Base-by-base conservation (phyloP, 768 basidiomycete species). In the Mycena galopus region DNA sequence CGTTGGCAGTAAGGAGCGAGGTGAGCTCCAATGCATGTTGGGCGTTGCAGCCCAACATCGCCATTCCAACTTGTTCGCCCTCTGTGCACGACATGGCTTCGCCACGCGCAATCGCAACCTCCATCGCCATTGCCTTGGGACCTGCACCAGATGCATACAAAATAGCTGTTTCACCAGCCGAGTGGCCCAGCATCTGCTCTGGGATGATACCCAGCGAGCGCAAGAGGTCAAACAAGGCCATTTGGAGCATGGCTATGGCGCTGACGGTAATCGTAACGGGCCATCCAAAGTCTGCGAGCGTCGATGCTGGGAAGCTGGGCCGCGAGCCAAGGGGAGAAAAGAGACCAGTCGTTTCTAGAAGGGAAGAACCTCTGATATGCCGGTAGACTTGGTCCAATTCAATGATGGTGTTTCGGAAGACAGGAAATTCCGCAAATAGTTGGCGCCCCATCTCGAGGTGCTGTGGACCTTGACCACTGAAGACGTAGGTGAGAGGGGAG, bases 381-480 rank as follows among this genome's bases (percentile, higher is more conserved):
- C 58, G 30, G 71, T 82, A 79, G 51, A 74, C 58, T 8, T 67
- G 62, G 67, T 83, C 82, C 42, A 80, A 66, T 32, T 78, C 78
- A 5, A 77, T 44, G 7, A 83, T 75, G 27, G 67, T 79, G 10
- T 70, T 55, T 14, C 79, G 75, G 78, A 83, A 83, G 11, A 76
- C 76, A 6, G 76, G 60, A 51, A 73, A 79, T 7, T 64, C 67
- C 25, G 67, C 47, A 65, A 78, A 81, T 3, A 82, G 73, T 25
- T 81, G 72, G 21, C 81, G 78, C 2, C 82, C 82, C 80, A 82
- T 78, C 73, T 76, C 25, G 37, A 77, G 67, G 62, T 83, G 77
- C 66, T 83, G 82, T 3, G 81, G 78, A 10, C 82, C 82, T 60
- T 83, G 82, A 6, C 82, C 82, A 21, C 76, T 75, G 73, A 84